phyloP scores from a whole-genome alignment of 305 asterid species.

The Solanum aculeatissimum region DNA sequence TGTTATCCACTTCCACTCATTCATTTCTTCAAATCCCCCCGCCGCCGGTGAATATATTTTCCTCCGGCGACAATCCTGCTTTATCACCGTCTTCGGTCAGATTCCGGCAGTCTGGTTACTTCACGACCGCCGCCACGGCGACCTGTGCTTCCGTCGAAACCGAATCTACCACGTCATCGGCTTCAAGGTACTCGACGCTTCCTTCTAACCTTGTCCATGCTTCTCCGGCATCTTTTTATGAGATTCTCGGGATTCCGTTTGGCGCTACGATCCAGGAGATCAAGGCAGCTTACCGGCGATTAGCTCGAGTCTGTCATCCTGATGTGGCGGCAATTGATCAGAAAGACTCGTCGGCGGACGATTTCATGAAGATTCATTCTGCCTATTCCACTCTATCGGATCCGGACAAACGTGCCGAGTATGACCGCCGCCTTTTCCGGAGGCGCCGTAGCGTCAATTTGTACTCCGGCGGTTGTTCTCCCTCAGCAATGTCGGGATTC shows the following conservation, averaged over 20 bases:
- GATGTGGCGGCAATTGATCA: constrained; percentile 21
- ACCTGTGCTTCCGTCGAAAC: neutral
- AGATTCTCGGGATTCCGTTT: constrained; percentile 22
- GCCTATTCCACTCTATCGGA: constrained; percentile 43
- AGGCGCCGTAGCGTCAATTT: neutral
- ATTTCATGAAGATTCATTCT: constrained; percentile 29
- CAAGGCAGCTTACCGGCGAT: constrained; percentile 29
- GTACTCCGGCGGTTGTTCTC: constrained; percentile 1
- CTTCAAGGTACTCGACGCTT: neutral
- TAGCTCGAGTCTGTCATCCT: constrained; percentile 30
- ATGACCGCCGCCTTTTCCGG: constrained; percentile 18
- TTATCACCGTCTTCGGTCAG: constrained; percentile 4
- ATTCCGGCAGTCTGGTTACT: constrained; percentile 3
- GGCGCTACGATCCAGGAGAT: constrained; percentile 25
- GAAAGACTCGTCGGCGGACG: constrained; percentile 24
- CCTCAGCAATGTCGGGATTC: constrained; percentile 5
- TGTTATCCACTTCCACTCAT: constrained; percentile 3
- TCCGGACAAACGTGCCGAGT: constrained; percentile 32
- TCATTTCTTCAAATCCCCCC: neutral
- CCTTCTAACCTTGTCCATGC: neutral
- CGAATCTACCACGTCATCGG: neutral
- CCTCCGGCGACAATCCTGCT: constrained; percentile 2
- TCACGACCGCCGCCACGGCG: constrained; percentile 5
- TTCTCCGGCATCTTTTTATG: constrained; percentile 25
- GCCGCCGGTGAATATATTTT: neutral